Evolutionary conservation across 2,329 filamentous ascomycete genomes (phyloP).

Genomic region (Didymella exigua): DNA sequence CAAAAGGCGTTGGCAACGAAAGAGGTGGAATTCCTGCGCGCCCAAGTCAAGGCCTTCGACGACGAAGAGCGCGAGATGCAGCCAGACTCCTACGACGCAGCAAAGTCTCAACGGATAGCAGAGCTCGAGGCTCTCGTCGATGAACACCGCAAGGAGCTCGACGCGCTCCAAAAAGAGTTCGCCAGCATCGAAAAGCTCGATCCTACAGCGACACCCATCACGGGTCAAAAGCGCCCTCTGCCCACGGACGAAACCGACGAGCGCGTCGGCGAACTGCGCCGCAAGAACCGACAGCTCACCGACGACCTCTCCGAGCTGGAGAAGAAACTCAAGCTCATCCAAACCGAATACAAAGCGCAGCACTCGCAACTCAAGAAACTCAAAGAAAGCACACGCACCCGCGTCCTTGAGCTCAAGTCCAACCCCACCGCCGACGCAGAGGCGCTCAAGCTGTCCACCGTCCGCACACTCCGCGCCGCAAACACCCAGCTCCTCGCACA

Average conservation of each 20-base stretch:
- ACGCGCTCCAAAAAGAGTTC: constrained; percentile 76
- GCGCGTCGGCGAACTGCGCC: constrained; percentile 79
- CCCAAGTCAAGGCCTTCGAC: constrained; percentile 85
- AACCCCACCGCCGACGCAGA: constrained; percentile 90
- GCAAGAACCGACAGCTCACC: constrained; percentile 86
- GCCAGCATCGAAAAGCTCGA: constrained; percentile 63
- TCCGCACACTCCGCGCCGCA: constrained; percentile 78
- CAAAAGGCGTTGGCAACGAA: constrained; percentile 86
- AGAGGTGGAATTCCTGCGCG: constrained; percentile 91
- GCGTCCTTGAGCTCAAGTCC: constrained; percentile 83
- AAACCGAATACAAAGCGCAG: constrained; percentile 75
- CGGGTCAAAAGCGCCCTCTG: constrained; percentile 67
- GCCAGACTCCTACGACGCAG: constrained; percentile 76
- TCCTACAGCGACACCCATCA: constrained; percentile 44
- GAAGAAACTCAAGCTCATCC: constrained; percentile 71
- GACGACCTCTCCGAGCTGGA: constrained; percentile 74
- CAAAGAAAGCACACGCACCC: constrained; percentile 73
- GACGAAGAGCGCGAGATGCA: constrained; percentile 87
- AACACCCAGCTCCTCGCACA: constrained; percentile 82
- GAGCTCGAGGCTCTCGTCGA: constrained; percentile 87
- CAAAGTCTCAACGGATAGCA: constrained; percentile 74
- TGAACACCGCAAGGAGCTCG: constrained; percentile 80
- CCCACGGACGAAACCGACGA: constrained; percentile 65
- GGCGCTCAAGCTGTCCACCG: constrained; percentile 79
- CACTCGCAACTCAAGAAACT: constrained; percentile 73